These are phyloP conservation scores for Rhododendron mucronatum DNA, from an alignment of 148 eudicot genomes.

Conservation along the genomic window DNA sequence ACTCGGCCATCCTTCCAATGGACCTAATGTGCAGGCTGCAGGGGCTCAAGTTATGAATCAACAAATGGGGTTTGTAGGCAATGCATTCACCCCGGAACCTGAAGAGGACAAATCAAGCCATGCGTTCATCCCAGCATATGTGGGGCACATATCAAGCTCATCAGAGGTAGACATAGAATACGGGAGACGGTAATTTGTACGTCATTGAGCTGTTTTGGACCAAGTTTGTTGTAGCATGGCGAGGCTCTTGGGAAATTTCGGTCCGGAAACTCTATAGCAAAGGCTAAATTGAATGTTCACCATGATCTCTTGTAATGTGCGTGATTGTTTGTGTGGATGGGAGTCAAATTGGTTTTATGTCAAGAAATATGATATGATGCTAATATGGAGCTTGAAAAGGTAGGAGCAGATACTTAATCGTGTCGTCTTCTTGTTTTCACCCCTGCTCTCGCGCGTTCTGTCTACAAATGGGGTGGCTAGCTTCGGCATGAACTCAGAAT, in stretches of 20 bases:
- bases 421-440: too few species aligned
- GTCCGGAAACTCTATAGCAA: neutral
- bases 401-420: too few species aligned
- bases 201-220: neutral
- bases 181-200: neutral
- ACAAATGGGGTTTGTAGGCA: neutral
- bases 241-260: neutral
- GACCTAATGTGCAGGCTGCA: neutral
- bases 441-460: too few species aligned
- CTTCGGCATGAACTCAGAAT: too few species aligned
- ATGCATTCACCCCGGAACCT: neutral
- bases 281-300: neutral
- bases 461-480: too few species aligned
- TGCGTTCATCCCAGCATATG: neutral
- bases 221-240: neutral
- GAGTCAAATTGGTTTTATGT: too few species aligned
- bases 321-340: too few species aligned
- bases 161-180: neutral
- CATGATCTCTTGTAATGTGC: neutral
- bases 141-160: neutral
- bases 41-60: slow-evolving; percentile 1
- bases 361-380: too few species aligned
- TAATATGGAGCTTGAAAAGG: too few species aligned
- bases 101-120: neutral
- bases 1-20: neutral